phyloP scores from a whole-genome alignment of 345 rosid genomes.

The Atalantia buxifolia region DNA sequence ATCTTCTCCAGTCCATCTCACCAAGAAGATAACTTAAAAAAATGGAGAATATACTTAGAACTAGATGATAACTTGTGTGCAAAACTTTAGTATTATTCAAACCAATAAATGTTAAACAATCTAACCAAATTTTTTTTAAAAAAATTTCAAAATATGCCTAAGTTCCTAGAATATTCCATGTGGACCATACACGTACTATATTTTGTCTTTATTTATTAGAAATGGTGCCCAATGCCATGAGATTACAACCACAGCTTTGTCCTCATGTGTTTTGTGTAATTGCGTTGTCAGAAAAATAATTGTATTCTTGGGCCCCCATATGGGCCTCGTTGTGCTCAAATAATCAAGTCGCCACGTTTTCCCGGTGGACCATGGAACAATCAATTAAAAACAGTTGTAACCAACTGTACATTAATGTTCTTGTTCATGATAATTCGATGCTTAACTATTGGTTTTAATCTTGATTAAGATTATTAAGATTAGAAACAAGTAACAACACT shows the following conservation, averaged over 20 bases:
- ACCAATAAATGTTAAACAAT: background rate
- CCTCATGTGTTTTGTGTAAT: background rate
- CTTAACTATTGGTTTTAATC: background rate
- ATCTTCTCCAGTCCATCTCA: slow-evolving; percentile 13
- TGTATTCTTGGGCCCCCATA: no score
- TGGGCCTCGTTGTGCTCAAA: background rate
- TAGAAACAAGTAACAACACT: background rate
- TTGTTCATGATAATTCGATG: background rate
- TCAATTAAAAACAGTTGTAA: background rate
- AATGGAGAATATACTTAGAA: slow-evolving; percentile 26
- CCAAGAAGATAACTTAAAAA: slow-evolving; percentile 20
- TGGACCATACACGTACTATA: slow-evolving; percentile 5
- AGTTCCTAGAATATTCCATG: slow-evolving; percentile 29
- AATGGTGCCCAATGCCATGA: background rate
- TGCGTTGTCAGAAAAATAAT: background rate
- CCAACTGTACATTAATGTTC: background rate
- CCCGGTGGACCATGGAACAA: background rate
- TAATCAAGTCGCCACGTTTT: background rate
- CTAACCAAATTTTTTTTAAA: background rate
- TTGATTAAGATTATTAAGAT: background rate
- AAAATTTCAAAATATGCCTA: background rate
- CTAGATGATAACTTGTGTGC: slow-evolving; percentile 1
- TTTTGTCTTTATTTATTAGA: background rate
- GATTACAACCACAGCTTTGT: background rate
- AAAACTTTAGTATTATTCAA: no score